Base-by-base conservation (phyloP, 306 rosid species). In the Begonia loranthoides region DNA sequence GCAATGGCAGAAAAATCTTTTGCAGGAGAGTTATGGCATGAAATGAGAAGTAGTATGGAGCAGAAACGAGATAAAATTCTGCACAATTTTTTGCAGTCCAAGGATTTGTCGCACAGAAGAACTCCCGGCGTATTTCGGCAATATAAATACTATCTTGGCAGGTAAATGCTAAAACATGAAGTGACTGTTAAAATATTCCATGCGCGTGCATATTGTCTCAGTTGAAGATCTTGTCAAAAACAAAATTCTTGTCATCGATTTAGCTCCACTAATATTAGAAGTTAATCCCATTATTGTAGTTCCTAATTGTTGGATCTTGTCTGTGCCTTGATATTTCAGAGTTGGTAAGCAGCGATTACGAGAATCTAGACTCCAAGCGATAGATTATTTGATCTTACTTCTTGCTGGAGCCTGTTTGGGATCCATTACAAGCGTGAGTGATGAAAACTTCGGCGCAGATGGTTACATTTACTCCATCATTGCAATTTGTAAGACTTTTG, bases 331-430 rank as follows among this genome's bases (percentile, higher is more conserved):
- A 19, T 41, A 73, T 4, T 28, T 59, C 76, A 90, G 99, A 72
- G 79, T 57, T 57, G 80, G 79, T 63, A 90, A 86, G 82, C 96
- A 90, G 72, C 73, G 94, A 60, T 71, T 83, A 33, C 71, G 96
- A 68, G 99, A 90, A 73, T 82, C 96, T 51, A 78, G 74, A 64
- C 77, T 75, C 39, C 88, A 83, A 65, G 86, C 87, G 41, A 82
- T 86, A 41, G 96, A 90, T 75, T 90, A 90, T 69, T 68, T 90
- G 59, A 90, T 86, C 68, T 69, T 90, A 59, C 76, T 90, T 45
- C 94, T 90, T 43, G 99, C 94, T 21, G 99, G 96, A 67, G 99
- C 94, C 52, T 83, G 96, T 82, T 77, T 86, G 74, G 99, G 99
- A 74, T 76, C 83, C 13, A 75, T 86, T 58, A 60, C 92, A 11